phyloP scores from a whole-genome alignment of 148 eudicot species.

The Rhododendron williamsianum region DNA sequence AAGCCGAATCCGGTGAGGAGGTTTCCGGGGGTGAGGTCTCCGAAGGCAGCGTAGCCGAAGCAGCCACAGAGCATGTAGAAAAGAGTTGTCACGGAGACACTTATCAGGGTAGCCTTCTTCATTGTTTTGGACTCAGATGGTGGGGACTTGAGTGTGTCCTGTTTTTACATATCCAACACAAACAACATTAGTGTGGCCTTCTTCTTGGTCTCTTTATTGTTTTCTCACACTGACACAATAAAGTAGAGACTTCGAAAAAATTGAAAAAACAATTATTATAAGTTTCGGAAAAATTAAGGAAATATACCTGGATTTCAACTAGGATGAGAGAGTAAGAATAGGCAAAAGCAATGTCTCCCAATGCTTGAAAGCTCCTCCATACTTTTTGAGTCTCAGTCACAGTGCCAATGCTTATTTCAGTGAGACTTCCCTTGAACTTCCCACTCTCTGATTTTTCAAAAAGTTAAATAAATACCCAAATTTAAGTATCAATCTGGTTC shows the following conservation, averaged over 20 bases:
- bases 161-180: neutral
- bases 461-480: no score
- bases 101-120: conserved; percentile 33
- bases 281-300: neutral
- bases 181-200: neutral
- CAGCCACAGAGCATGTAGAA: conserved; percentile 47
- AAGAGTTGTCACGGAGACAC: conserved; percentile 33
- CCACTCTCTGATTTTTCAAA: conserved; percentile 15
- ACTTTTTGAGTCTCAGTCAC: conserved; percentile 27
- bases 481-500: neutral
- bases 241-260: no score
- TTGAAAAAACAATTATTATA: no score
- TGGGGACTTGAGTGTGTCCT: conserved; percentile 48
- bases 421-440: conserved; percentile 30
- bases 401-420: conserved; percentile 33
- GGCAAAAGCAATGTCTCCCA: conserved; percentile 44
- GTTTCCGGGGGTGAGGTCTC: conserved; percentile 38
- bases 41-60: conserved; percentile 45
- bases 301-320: conserved; percentile 37
- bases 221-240: no score
- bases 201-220: no score
- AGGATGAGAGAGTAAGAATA: conserved; percentile 41
- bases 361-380: conserved; percentile 42
- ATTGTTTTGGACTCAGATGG: conserved; percentile 42
- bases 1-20: conserved; percentile 44